Conservation (phyloP, 2,329 filamentous ascomycete species). For the Arthrobotrys pseudoclavata region DNA sequence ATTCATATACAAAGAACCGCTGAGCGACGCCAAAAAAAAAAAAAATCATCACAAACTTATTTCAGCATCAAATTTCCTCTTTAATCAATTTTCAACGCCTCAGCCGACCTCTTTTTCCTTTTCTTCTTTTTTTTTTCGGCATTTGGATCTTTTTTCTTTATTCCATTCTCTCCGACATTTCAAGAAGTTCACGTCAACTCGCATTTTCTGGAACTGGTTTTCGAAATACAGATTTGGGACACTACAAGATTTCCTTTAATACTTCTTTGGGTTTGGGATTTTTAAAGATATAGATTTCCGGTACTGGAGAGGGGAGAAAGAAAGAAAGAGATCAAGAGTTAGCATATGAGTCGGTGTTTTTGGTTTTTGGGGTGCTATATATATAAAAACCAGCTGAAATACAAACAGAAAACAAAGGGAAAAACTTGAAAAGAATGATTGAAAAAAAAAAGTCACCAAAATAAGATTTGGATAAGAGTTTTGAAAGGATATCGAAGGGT, state of each 20-base stretch:
- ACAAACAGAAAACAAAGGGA: constrained; percentile 52
- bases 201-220: constrained; percentile 51
- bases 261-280: constrained; percentile 49
- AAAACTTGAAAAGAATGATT: constrained; percentile 40
- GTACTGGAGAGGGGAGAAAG: background rate
- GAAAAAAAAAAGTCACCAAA: constrained; percentile 54
- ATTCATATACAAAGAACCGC: constrained; percentile 50
- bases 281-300: constrained; percentile 32
- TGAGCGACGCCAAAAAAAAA: constrained; percentile 56
- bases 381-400: constrained; percentile 29
- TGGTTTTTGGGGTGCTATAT: constrained; percentile 24
- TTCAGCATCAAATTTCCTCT: constrained; percentile 16
- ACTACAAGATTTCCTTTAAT: constrained; percentile 38
- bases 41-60: constrained; percentile 11
- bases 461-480: constrained; percentile 19
- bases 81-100: constrained; percentile 22
- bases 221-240: constrained; percentile 27
- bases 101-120: constrained; percentile 1
- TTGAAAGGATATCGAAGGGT: constrained; percentile 23
- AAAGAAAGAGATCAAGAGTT: constrained; percentile 1
- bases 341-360: constrained; percentile 51
- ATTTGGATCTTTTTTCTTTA: constrained; percentile 25
- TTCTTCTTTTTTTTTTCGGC: constrained; percentile 19
- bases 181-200: constrained; percentile 38
- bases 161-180: constrained; percentile 40